These are phyloP conservation scores for Oehlia diaphana DNA, from an alignment of 192 early-diverging fungal genomes.

Conservation along the genomic window DNA sequence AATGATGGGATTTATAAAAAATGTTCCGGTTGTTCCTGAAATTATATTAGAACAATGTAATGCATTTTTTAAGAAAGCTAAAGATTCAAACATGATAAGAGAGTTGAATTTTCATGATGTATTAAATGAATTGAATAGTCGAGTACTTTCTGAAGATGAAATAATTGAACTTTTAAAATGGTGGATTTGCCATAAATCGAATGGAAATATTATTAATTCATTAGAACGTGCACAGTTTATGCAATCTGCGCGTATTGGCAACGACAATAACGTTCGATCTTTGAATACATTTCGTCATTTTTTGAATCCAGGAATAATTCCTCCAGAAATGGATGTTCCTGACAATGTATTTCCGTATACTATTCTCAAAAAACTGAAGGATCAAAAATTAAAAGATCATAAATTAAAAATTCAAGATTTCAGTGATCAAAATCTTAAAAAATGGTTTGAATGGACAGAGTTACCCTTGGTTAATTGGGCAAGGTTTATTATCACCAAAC, in stretches of 20 bases:
- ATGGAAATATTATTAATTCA: constrained; percentile 33
- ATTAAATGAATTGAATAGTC: constrained; percentile 57
- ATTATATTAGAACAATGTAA: constrained; percentile 51
- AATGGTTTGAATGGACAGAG: constrained; percentile 11
- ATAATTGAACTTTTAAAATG: constrained; percentile 70
- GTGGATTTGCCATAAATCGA: constrained; percentile 61
- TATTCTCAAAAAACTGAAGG: neutral
- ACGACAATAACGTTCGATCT: neutral
- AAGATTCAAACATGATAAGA: constrained; percentile 39
- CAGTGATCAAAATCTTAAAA: neutral
- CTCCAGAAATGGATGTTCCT: constrained; percentile 1
- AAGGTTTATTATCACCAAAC: neutral
- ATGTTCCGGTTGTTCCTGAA: constrained; percentile 58
- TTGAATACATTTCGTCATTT: constrained; percentile 48
- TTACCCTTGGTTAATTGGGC: neutral
- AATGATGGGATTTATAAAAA: constrained; percentile 62
- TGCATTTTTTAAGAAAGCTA: constrained; percentile 54
- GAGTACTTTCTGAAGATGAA: constrained; percentile 56
- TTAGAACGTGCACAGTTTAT: constrained; percentile 39
- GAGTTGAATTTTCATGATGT: constrained; percentile 65
- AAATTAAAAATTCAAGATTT: no score
- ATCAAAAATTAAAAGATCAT: no score
- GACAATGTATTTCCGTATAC: constrained; percentile 5
- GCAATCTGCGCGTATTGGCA: constrained; percentile 48
- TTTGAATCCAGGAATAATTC: constrained; percentile 44